Evolutionary conservation across 1,284 basidiomycete species (phyloP), one percentile per base, ranked within the genome.

Genomic region (Fereydounia khargensis): DNA sequence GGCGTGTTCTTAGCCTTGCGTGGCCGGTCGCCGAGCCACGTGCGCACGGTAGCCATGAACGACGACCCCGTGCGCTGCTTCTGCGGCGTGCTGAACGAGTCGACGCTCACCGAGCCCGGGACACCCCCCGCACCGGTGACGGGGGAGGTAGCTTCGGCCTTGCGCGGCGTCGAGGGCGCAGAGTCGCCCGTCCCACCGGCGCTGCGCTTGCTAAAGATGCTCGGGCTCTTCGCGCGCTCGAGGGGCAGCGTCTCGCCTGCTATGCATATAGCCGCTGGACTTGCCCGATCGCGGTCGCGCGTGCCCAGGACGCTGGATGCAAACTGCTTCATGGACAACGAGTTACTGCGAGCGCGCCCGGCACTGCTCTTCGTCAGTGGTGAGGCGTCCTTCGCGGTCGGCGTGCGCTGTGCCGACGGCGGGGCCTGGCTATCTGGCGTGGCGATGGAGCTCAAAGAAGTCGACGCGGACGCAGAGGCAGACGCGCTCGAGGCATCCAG

Each of bases 1-100:
- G n/a, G n/a, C n/a, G n/a, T n/a, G n/a, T n/a, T n/a, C n/a, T n/a
- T n/a, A n/a, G 56, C 44, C 65, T 63, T 74, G 86, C 85, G n/a
- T 91, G 91, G 72, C 94, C 90, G n/a, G 40, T 87, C 79, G 39
- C 82, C 88, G 9, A 89, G 89, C 45, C 91, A 82, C 2, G 94
- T 94, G 13, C 94, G 91, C 17, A 98, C 68, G 5, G 68, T 67
- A 17, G 56, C 43, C 30, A 70, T 58, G 53, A 70, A 69, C 0
- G 58, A 69, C 1, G 66, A 62, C 0, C 54, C 54, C 2, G 50
- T 31, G 31, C 59, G 62, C 21, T 20, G 22, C 42, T 50, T 17
- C 20, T 50, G 56, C 13, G 55, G 59, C 30, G 50, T 52, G 41
- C 51, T 61, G 46, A 69, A 69, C 2, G 66, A 69, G 13, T 70